phyloP scores from a whole-genome alignment of 2,329 filamentous ascomycete species.

The Neocatenulostroma microsporum region DNA sequence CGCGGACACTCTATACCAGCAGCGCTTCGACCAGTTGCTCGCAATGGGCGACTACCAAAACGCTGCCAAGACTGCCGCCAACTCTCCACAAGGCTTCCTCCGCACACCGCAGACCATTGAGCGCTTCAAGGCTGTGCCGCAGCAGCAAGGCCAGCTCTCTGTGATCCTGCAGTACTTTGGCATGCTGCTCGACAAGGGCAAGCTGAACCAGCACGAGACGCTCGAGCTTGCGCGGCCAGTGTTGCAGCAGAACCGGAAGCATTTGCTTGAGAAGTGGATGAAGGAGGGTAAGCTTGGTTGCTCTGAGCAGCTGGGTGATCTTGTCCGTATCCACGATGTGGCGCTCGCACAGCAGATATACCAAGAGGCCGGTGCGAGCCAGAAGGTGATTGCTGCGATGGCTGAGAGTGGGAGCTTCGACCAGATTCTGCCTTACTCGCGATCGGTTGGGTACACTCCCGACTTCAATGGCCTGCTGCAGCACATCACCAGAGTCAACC shows the following conservation, averaged over 20 bases:
- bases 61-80: conserved; percentile 91
- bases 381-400: conserved; percentile 92
- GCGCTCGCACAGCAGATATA: conserved; percentile 84
- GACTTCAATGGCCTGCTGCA: conserved; percentile 89
- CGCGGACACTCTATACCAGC: conserved; percentile 84
- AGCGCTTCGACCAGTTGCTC: conserved; percentile 87
- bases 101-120: conserved; percentile 93
- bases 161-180: conserved; percentile 96
- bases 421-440: conserved; percentile 86
- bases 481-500: conserved; percentile 80
- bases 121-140: conserved; percentile 80
- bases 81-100: conserved; percentile 91
- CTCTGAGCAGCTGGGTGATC: conserved; percentile 92
- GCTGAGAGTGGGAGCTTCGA: conserved; percentile 96
- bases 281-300: conserved; percentile 91
- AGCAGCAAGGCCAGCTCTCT: conserved; percentile 77
- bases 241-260: conserved; percentile 85
- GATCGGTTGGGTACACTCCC: conserved; percentile 79
- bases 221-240: conserved; percentile 90
- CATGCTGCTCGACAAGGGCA: conserved; percentile 91
- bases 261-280: conserved; percentile 96
- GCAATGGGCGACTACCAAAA: conserved; percentile 71
- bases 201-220: conserved; percentile 86
- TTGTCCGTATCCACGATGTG: conserved; percentile 82
- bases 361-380: conserved; percentile 76